Evolutionary conservation across 192 early-diverging fungal genomes (phyloP), one percentile per base, ranked within the genome.

Genomic region (Coemansia guatemalensis): DNA sequence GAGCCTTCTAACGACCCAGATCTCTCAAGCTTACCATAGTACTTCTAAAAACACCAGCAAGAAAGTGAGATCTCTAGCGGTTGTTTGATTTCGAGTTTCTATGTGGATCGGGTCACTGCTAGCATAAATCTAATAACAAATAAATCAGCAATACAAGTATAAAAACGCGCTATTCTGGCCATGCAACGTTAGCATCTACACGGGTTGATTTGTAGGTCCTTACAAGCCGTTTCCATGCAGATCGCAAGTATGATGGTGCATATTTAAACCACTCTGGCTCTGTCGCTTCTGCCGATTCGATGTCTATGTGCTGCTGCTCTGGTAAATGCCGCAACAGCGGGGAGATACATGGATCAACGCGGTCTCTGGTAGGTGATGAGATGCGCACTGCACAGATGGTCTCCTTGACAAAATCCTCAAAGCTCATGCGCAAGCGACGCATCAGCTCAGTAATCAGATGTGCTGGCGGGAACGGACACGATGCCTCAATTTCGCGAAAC

Each of bases 221-320:
- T 8, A 64, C 62, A 25, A 80, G 65, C 2, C 71, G 67, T 54
- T 80, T 80, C 77, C 77, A 80, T 8, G 77, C 77, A 1, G 77
- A 80, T 1, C 77, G 56, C 62, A 80, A 60, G 48, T 80, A 80
- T 21, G 68, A 65, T 2, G 77, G 77, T 9, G 77, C 77, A 41
- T 74, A 73, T 58, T 63, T 74, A 55, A 74, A 80, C 77, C 77
- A 80, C 20, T 80, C 77, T 11, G 77, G 77, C 51, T 80, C 77
- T 41, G 56, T 51, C 18, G 62, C 27, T 17, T 53, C 68, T 1
- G 60, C 67, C 29, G 48, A 48, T 5, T 64, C 56, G 32, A 58
- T 25, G 11, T 63, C 61, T 49, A 60, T 32, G 57, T 66, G 64
- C 35, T 64, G 62, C 57, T 73, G 70, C 53, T 69, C 68, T 0